phyloP scores from a whole-genome alignment of 2,329 filamentous ascomycete species.

The Pseudogymnoascus destructans region DNA sequence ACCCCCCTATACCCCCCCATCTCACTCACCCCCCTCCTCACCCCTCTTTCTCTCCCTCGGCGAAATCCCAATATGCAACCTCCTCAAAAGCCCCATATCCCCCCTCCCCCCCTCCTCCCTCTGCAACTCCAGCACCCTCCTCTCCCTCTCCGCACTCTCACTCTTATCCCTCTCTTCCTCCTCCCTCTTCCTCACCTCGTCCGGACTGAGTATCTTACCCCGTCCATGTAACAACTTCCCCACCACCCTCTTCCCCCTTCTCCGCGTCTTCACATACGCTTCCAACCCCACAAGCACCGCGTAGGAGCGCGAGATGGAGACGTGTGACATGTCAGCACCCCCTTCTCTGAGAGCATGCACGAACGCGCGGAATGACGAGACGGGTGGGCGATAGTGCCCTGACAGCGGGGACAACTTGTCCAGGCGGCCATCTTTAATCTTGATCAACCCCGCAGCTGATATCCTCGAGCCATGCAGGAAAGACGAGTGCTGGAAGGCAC shows the following conservation, averaged over 20 bases:
- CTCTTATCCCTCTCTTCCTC: constrained; percentile 48
- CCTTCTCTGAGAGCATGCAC: constrained; percentile 57
- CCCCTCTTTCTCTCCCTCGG: constrained; percentile 13
- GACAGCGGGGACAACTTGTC: constrained; percentile 55
- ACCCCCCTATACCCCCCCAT: constrained; percentile 1
- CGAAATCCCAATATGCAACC: constrained; percentile 27
- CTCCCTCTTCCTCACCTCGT: constrained; percentile 42
- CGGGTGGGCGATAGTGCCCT: constrained; percentile 75
- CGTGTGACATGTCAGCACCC: constrained; percentile 65
- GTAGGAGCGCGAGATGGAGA: constrained; percentile 71
- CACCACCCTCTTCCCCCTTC: constrained; percentile 43
- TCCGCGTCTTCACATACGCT: constrained; percentile 56
- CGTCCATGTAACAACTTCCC: constrained; percentile 39
- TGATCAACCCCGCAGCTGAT: constrained; percentile 70
- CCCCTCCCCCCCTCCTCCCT: constrained; percentile 23
- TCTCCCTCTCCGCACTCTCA: constrained; percentile 42
- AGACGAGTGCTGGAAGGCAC: constrained; percentile 81
- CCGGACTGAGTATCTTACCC: constrained; percentile 48
- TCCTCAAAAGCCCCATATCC: constrained; percentile 28
- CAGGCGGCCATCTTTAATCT: constrained; percentile 70
- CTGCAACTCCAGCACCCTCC: constrained; percentile 27
- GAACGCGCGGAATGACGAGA: constrained; percentile 69
- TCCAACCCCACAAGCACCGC: constrained; percentile 73
- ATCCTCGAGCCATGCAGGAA: constrained; percentile 77
- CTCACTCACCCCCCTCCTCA: background rate